Base-by-base conservation (phyloP, 345 rosid genomes). In the Eucalyptus pauciflora region DNA sequence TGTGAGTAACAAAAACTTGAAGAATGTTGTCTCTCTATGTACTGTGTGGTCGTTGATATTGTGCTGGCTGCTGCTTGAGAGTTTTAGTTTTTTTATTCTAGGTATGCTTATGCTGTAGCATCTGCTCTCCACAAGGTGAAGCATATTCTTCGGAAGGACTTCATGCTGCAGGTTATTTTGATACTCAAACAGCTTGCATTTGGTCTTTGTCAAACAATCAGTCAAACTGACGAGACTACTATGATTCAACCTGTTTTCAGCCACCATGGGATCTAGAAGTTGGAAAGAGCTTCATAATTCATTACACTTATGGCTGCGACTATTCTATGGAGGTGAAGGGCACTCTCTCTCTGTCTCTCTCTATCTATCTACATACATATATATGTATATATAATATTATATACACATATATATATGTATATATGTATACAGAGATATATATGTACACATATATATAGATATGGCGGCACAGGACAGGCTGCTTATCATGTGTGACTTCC, bases 61-160 rank as follows among this genome's bases (percentile, higher is more conserved):
- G 49, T 7, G 79, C n/a, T 56, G 41, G 62, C 52, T 81, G 87
- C 69, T 24, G 83, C 83, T 76, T 76, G 85, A 76, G 48, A 41
- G 24, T 43, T 64, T 18, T 31, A 8, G 4, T 43, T 16, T 64
- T 87, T 87, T 80, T 7, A 49, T 87, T 87, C 86, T 45, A 96
- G 98, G 98, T 96, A 96, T 92, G 97, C 97, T 37, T 96, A 96
- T 92, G 96, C 98, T 85, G 94, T 96, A 76, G 98, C 97, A 88
- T 94, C 97, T 89, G 97, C 97, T 22, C 91, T 96, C 81, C 95
- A 96, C 89, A 96, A 92, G 11, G 96, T 96, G 90, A 94, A 86
- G 87, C 96, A 95, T 87, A 93, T 91, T 87, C 97, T 96, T 89
- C 92, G 83, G 48, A 91, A 93, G 88, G 96, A 96, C 91, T 96